Evolutionary conservation across 164 flowering plant species (phyloP), one percentile per base, ranked within the genome.

Genomic region (Chimonanthus salicifolius): DNA sequence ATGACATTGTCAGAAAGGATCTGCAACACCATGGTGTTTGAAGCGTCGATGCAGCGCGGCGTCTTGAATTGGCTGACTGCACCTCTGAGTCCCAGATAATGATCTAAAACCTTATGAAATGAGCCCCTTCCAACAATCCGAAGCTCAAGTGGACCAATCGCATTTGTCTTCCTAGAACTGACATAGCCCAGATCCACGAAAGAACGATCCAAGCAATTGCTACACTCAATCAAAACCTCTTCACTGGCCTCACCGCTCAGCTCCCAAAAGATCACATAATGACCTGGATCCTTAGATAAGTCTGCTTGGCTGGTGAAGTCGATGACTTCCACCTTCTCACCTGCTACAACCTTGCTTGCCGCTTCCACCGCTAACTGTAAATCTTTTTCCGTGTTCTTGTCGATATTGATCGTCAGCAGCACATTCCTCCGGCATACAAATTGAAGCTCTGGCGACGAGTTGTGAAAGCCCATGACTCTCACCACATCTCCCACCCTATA

Each of bases 301-400:
- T 95, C 94, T 0, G 79, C 91, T 2, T 82, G 80, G 78, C 99
- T 95, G 0, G 94, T 83, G 87, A 86, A 93, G 69, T 95, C 99
- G 0, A 90, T 79, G 0, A 93, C 79, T 49, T 95, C 98, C 0
- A 85, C 74, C 68, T 88, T 89, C 60, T 89, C 91, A 2, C 70
- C 84, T 0, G 86, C 79, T 16, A 93, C 67, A 0, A 82, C 58
- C 79, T 85, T 83, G 67, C 80, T 74, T 0, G 97, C 96, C 11
- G 76, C 84, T 74, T 90, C 97, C 2, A 95, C 99, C 0, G 93
- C 77, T 15, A 88, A 71, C 78, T 93, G 97, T 11, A 93, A 68
- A 69, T 95, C 99, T 75, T 87, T 88, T 82, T 95, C 99, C 4
- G 98, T 94, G 87, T 88, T 94, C 87, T 94, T 94, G 91, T 94